Evolutionary conservation across 169 alveolate species (phyloP).

Genomic region (Cryptosporidium ubiquitum): DNA sequence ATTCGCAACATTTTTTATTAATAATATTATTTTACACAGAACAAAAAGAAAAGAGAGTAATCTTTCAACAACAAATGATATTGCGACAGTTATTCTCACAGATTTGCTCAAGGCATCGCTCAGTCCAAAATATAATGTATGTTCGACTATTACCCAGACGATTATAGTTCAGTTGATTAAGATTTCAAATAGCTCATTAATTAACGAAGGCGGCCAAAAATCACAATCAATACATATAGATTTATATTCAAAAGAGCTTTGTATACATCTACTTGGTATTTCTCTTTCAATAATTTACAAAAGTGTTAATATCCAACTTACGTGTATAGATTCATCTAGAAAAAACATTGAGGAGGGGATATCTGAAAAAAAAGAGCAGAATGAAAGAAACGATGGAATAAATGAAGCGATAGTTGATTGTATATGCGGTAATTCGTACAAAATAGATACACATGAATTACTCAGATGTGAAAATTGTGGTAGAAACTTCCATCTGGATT

Average conservation of each 20-base stretch:
- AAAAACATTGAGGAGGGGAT: not conserved
- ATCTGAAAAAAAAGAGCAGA: not conserved
- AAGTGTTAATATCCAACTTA: not conserved
- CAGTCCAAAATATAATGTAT: conserved; percentile 44
- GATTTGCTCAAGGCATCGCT: conserved; percentile 58
- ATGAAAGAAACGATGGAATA: not conserved
- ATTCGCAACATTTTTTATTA: conserved; percentile 41
- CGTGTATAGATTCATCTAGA: not conserved
- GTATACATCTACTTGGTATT: conserved; percentile 20
- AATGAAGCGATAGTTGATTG: not conserved
- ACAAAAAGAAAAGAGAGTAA: conserved; percentile 19
- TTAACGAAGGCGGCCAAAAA: not conserved
- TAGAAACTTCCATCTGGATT: conserved; percentile 17
- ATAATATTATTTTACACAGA: conserved; percentile 4
- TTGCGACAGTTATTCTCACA: conserved; percentile 42
- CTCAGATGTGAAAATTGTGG: conserved; percentile 15
- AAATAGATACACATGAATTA: not conserved
- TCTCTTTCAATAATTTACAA: conserved; percentile 38
- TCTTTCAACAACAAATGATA: conserved; percentile 20
- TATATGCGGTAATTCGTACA: conserved; percentile 1
- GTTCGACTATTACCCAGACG: conserved; percentile 10
- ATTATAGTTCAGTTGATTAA: conserved; percentile 44
- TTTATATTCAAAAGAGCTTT: conserved; percentile 50
- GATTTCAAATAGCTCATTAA: conserved; percentile 41
- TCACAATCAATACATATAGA: conserved; percentile 8